These are phyloP conservation scores for Aspergillus carbonarius DNA, from an alignment of 2,329 filamentous ascomycete genomes.

Conservation along the genomic window DNA sequence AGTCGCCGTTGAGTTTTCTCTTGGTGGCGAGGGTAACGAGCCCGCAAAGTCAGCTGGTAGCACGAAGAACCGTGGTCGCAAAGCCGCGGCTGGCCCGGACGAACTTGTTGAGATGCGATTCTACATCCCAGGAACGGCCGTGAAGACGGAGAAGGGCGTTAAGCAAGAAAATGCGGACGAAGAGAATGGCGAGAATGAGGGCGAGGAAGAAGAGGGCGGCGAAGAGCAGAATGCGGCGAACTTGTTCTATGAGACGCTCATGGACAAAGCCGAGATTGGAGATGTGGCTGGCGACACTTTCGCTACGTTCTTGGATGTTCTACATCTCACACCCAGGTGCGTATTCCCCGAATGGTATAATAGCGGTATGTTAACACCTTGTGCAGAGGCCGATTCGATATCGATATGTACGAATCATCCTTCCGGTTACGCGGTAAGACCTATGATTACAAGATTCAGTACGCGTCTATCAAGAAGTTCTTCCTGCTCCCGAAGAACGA, in stretches of 20 bases:
- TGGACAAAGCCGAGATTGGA: conserved; percentile 98
- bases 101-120: conserved; percentile 98
- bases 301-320: conserved; percentile 92
- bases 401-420: conserved; percentile 98
- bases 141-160: conserved; percentile 67
- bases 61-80: conserved; percentile 74
- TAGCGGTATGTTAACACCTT: conserved; percentile 13
- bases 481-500: conserved; percentile 99
- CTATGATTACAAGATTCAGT: conserved; percentile 99
- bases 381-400: conserved; percentile 92
- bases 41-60: conserved; percentile 70
- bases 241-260: conserved; percentile 96
- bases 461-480: conserved; percentile 97
- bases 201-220: conserved; percentile 65
- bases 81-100: conserved; percentile 83
- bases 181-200: conserved; percentile 60
- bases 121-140: conserved; percentile 90
- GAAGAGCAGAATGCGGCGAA: conserved; percentile 94
- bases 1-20: conserved; percentile 89
- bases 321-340: conserved; percentile 92
- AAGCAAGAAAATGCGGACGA: conserved; percentile 62
- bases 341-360: conserved; percentile 21
- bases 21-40: conserved; percentile 70
- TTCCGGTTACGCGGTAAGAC: conserved; percentile 98
- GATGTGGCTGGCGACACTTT: conserved; percentile 98